phyloP scores from a whole-genome alignment of 768 basidiomycete genomes.

The Collybia nuda region DNA sequence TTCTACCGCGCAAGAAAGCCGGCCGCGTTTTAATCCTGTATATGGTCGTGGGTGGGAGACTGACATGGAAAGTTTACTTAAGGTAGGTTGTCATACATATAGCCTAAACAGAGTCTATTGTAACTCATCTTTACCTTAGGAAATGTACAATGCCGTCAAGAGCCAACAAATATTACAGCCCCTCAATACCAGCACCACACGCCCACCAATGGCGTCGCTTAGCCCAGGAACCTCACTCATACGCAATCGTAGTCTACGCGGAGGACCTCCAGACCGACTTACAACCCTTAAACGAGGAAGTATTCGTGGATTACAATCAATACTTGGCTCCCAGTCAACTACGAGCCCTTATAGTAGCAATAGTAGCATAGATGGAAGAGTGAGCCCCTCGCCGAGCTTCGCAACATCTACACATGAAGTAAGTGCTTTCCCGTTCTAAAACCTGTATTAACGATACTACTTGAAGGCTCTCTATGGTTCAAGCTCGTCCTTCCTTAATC shows the following conservation, averaged over 20 bases:
- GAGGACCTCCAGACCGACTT: constrained; percentile 65
- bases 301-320: constrained; percentile 83
- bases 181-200: constrained; percentile 42
- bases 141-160: constrained; percentile 94
- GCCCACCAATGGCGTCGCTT: constrained; percentile 55
- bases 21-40: constrained; percentile 27
- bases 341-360: constrained; percentile 83
- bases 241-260: constrained; percentile 71
- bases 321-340: constrained; percentile 65
- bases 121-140: constrained; percentile 42
- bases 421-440: constrained; percentile 11
- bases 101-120: neutral
- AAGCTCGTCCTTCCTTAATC: constrained; percentile 70
- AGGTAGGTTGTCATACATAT: constrained; percentile 44
- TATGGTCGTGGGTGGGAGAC: constrained; percentile 78
- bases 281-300: constrained; percentile 86
- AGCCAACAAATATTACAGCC: constrained; percentile 89
- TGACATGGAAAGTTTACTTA: constrained; percentile 85
- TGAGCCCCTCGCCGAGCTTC: constrained; percentile 95
- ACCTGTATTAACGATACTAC: constrained; percentile 3
- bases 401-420: constrained; percentile 88
- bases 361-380: constrained; percentile 80
- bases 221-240: constrained; percentile 52
- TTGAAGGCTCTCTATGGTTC: constrained; percentile 58
- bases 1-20: constrained; percentile 38